phyloP scores from a whole-genome alignment of 2,329 filamentous ascomycete species.

The Colletotrichum sansevieriae region DNA sequence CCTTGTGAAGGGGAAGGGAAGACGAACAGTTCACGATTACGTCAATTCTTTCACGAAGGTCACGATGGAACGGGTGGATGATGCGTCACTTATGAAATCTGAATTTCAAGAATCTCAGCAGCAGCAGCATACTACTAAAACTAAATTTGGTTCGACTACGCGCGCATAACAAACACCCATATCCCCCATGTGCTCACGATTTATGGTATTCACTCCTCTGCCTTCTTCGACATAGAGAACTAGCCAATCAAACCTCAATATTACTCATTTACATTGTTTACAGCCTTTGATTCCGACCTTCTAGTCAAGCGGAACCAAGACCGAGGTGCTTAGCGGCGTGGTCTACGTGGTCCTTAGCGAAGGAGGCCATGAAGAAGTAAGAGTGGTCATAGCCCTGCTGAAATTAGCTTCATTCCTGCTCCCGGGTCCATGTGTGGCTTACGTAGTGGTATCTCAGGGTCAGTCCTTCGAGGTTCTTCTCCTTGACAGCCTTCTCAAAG shows the following conservation, averaged over 20 bases:
- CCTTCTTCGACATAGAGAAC: background rate
- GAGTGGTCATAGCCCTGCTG: constrained; percentile 90
- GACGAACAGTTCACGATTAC: background rate
- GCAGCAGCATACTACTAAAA: constrained; percentile 22
- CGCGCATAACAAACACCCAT: constrained; percentile 7
- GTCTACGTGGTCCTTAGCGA: constrained; percentile 89
- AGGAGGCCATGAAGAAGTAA: constrained; percentile 95
- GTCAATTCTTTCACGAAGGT: constrained; percentile 31
- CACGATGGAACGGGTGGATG: constrained; percentile 36
- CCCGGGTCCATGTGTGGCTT: constrained; percentile 48
- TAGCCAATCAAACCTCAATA: background rate
- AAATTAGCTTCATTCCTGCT: background rate
- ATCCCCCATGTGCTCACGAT: background rate
- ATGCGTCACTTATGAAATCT: constrained; percentile 34
- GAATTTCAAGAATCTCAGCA: constrained; percentile 38
- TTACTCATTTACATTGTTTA: constrained; percentile 27
- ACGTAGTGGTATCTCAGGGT: constrained; percentile 85
- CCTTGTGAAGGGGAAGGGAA: background rate
- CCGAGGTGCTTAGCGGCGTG: constrained; percentile 88
- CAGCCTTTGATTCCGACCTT: constrained; percentile 31
- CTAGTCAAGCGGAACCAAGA: constrained; percentile 45
- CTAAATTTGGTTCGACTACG: constrained; percentile 16
- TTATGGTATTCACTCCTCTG: constrained; percentile 27
- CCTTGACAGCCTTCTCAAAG: constrained; percentile 82
- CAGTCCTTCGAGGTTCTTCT: constrained; percentile 79